Conservation (phyloP, 83 land plant genomes). For the Diphasiastrum complanatum region DNA sequence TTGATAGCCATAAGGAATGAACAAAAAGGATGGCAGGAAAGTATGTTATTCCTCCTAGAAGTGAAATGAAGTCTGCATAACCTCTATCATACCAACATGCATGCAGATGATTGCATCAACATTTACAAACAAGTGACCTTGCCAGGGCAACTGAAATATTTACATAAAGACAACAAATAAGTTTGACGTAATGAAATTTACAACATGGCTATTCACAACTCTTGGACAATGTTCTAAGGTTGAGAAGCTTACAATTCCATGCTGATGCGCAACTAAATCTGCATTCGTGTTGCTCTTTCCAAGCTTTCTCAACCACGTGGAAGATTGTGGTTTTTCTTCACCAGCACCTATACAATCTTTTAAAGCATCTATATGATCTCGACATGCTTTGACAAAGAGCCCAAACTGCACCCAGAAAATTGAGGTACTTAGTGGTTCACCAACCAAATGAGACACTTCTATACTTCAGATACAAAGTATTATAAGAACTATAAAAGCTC, state of each 20-base stretch:
- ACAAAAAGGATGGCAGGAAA: too few relatives aligned
- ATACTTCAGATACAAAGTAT: neutral
- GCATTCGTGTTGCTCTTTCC: constrained; percentile 39
- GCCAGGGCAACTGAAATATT: neutral
- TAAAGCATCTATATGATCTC: constrained; percentile 73
- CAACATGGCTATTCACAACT: too few relatives aligned
- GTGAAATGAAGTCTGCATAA: too few relatives aligned
- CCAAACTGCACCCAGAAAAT: constrained; percentile 51
- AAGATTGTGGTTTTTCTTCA: constrained; percentile 29
- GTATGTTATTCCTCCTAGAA: too few relatives aligned
- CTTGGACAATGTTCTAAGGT: too few relatives aligned
- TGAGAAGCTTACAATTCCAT: constrained; percentile 92
- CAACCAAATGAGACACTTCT: neutral
- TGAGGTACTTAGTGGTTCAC: neutral
- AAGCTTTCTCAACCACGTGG: constrained; percentile 44
- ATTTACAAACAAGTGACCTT: neutral
- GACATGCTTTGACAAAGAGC: constrained; percentile 76
- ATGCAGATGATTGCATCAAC: neutral
- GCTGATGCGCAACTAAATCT: constrained; percentile 86
- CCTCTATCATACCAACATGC: too few relatives aligned
- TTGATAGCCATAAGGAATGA: too few relatives aligned
- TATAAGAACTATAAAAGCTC: neutral
- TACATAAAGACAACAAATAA: too few relatives aligned
- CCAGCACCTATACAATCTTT: constrained; percentile 53
- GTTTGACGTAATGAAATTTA: too few relatives aligned